A percentile compares a stretch with the other conserved stretches of the same genome.
phyloP scores from a whole-genome alignment of 352 stramenopile genomes.

The Phytophthora nicotianae region DNA sequence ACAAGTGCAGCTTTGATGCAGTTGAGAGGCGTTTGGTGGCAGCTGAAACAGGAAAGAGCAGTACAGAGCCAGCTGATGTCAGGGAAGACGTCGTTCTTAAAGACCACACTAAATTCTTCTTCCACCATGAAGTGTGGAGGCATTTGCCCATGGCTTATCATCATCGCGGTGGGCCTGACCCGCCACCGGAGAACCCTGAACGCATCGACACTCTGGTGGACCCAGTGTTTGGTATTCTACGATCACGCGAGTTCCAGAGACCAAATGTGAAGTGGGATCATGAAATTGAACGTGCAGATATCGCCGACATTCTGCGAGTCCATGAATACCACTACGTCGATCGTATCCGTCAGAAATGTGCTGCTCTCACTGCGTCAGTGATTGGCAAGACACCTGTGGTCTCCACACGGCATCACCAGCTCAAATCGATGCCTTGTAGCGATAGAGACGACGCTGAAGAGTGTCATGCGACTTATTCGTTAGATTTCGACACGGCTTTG shows the following conservation, averaged over 20 bases:
- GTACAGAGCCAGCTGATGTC: neutral
- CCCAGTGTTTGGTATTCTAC: conserved; percentile 70
- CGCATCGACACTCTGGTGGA: conserved; percentile 89
- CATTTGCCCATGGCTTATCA: conserved; percentile 83
- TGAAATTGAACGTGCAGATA: conserved; percentile 71
- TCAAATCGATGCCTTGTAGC: conserved; percentile 5
- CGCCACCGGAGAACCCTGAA: conserved; percentile 91
- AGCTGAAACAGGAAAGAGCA: conserved; percentile 15
- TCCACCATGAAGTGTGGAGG: conserved; percentile 71
- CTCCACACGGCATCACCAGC: conserved; percentile 13
- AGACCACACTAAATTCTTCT: conserved; percentile 69
- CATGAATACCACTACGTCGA: conserved; percentile 91
- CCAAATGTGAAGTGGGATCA: conserved; percentile 66
- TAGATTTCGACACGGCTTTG: conserved; percentile 85
- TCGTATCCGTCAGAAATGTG: conserved; percentile 60
- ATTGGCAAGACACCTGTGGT: conserved; percentile 20
- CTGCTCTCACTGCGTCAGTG: conserved; percentile 34
- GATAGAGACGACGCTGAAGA: conserved; percentile 40
- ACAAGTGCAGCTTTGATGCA: conserved; percentile 41
- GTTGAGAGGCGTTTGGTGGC: conserved; percentile 36
- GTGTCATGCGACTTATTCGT: conserved; percentile 42
- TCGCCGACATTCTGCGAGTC: conserved; percentile 89
- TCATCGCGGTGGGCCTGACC: conserved; percentile 63
- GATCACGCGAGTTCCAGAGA: conserved; percentile 69
- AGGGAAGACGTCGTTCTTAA: conserved; percentile 6